These are phyloP conservation scores for Leccinum broughii DNA, from an alignment of 768 basidiomycete species.

Conservation along the genomic window DNA sequence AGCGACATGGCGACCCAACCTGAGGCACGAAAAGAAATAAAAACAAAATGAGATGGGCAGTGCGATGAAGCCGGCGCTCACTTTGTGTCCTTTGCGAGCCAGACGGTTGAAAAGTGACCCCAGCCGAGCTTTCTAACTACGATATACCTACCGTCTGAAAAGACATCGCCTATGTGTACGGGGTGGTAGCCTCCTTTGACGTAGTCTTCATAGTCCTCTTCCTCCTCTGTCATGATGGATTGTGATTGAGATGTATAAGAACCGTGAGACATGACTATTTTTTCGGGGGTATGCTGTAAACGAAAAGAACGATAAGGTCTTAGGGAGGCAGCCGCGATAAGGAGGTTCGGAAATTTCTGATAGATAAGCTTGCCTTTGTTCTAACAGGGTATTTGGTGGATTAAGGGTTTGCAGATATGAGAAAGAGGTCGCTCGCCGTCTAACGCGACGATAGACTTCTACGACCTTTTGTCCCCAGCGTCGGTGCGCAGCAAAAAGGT, in stretches of 20 bases:
- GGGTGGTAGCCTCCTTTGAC: slow-evolving; percentile 84
- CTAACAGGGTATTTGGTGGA: slow-evolving; percentile 29
- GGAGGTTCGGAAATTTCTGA: slow-evolving; percentile 26
- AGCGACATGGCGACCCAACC: slow-evolving; percentile 94
- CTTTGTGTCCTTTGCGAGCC: slow-evolving; percentile 85
- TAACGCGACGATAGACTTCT: background rate
- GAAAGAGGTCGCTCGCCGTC: background rate
- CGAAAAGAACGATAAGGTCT: slow-evolving; percentile 33
- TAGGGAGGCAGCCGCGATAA: slow-evolving; percentile 30
- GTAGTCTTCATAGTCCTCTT: slow-evolving; percentile 92
- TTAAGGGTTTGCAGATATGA: background rate
- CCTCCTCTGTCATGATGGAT: slow-evolving; percentile 87
- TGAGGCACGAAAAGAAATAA: slow-evolving; percentile 37
- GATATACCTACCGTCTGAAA: slow-evolving; percentile 82
- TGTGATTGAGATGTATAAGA: slow-evolving; percentile 71
- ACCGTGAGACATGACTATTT: slow-evolving; percentile 63
- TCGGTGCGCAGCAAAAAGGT: slow-evolving; percentile 15
- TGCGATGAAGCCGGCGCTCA: slow-evolving; percentile 36
- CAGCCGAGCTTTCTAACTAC: slow-evolving; percentile 95
- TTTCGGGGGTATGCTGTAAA: slow-evolving; percentile 37
- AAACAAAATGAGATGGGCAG: slow-evolving; percentile 6
- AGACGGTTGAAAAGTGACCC: slow-evolving; percentile 95
- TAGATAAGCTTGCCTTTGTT: slow-evolving; percentile 33
- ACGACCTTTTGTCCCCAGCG: slow-evolving; percentile 7
- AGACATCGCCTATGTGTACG: slow-evolving; percentile 92